These are phyloP conservation scores for Phytophthora foliorum DNA, from an alignment of 352 stramenopile genomes.

Conservation along the genomic window DNA sequence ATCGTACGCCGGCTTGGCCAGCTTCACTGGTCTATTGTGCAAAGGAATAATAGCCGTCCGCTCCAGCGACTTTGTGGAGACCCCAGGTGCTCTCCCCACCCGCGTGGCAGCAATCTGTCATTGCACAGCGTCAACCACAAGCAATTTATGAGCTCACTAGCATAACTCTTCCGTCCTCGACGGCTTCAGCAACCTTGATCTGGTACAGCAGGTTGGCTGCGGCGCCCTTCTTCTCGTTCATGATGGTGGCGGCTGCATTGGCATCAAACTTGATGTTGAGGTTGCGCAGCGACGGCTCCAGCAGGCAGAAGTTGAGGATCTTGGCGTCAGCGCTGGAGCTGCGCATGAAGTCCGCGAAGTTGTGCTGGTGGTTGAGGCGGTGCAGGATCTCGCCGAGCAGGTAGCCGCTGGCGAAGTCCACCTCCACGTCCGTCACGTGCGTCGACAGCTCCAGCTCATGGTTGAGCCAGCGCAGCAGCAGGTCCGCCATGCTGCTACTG, in stretches of 20 bases:
- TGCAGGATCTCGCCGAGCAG: slow-evolving; percentile 88
- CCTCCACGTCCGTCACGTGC: slow-evolving; percentile 70
- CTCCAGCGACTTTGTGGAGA: slow-evolving; percentile 67
- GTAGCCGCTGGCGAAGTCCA: slow-evolving; percentile 88
- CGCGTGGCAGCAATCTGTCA: slow-evolving; percentile 56
- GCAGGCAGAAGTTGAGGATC: slow-evolving; percentile 91
- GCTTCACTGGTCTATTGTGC: slow-evolving; percentile 68
- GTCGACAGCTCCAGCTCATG: slow-evolving; percentile 80
- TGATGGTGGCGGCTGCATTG: slow-evolving; percentile 79
- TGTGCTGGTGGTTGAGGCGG: slow-evolving; percentile 91
- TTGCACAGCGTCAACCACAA: slow-evolving; percentile 8
- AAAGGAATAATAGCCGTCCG: slow-evolving; percentile 57
- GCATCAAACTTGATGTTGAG: slow-evolving; percentile 85
- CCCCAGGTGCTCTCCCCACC: slow-evolving; percentile 49
- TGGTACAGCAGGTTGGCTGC: slow-evolving; percentile 88
- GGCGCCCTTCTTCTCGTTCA: slow-evolving; percentile 74
- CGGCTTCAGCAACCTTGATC: slow-evolving; percentile 67
- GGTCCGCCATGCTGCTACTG: slow-evolving; percentile 62
- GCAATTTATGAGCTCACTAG: background rate
- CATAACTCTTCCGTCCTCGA: background rate
- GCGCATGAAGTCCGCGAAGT: slow-evolving; percentile 86
- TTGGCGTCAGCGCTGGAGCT: slow-evolving; percentile 81
- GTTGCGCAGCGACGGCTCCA: slow-evolving; percentile 81
- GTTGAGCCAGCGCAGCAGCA: slow-evolving; percentile 88
- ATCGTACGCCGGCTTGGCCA: slow-evolving; percentile 71